Evolutionary conservation across 75 land plant species (phyloP).

Genomic region (Cryptomeria japonica): DNA sequence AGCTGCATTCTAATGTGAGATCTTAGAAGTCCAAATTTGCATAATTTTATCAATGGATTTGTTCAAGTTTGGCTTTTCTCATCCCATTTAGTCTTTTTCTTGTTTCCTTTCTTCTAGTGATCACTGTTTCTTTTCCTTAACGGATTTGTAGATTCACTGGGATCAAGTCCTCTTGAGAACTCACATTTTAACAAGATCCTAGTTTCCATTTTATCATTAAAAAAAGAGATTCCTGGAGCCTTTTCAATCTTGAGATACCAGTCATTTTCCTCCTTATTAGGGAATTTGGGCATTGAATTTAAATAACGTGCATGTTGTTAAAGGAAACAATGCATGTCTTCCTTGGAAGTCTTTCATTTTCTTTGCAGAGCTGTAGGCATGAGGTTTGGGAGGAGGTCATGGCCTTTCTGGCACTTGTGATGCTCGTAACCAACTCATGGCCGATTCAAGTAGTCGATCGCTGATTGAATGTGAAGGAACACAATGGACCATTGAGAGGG

Average conservation of each 20-base stretch:
- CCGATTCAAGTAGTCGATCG: background rate
- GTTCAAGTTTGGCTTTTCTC: background rate
- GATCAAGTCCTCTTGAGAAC: background rate
- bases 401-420: background rate
- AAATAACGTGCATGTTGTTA: background rate
- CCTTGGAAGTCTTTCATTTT: background rate
- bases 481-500: no score
- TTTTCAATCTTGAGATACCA: background rate
- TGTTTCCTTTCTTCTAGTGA: background rate
- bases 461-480: no score
- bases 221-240: background rate
- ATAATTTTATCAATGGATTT: background rate
- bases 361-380: background rate
- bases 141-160: background rate
- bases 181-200: background rate
- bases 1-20: no score
- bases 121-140: background rate
- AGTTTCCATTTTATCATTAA: background rate
- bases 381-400: background rate
- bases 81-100: no score
- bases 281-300: background rate
- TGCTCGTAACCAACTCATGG: background rate
- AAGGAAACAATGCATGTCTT: background rate
- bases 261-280: background rate
- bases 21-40: background rate